Evolutionary conservation across 495 filamentous ascomycete genomes (phyloP).

Genomic region (Penicillium pancosmium): DNA sequence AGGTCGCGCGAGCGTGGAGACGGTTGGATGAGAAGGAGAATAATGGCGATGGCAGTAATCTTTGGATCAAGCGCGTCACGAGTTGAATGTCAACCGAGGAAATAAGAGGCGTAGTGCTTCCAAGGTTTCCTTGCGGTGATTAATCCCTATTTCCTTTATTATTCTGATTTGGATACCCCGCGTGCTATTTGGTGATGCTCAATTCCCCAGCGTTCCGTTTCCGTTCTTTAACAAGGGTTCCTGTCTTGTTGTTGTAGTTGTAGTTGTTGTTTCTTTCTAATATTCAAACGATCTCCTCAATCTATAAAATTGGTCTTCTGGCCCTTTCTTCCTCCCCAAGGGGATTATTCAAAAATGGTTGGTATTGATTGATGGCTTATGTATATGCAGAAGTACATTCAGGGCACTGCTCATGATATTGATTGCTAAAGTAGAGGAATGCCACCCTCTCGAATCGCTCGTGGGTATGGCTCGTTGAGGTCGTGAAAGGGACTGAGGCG

Average conservation of each 20-base stretch:
- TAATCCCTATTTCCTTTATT: not conserved
- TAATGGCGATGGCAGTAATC: constrained; percentile 66
- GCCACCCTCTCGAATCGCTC: constrained; percentile 12
- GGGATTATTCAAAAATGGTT: not conserved
- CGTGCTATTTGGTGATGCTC: constrained; percentile 7
- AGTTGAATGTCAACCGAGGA: constrained; percentile 31
- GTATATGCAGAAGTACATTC: constrained; percentile 2
- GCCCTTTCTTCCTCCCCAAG: too few species aligned
- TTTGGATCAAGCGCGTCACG: constrained; percentile 81
- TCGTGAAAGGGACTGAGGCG: constrained; percentile 30
- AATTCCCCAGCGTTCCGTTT: constrained; percentile 9
- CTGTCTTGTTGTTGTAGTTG: constrained; percentile 2
- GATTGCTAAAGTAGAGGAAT: constrained; percentile 11
- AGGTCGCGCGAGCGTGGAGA: constrained; percentile 79
- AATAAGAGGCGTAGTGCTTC: not conserved
- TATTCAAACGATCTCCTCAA: not conserved
- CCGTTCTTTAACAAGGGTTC: not conserved
- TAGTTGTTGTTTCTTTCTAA: not conserved
- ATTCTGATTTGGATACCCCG: constrained; percentile 20
- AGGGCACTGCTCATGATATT: constrained; percentile 7
- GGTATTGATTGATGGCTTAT: constrained; percentile 1
- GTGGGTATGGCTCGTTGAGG: constrained; percentile 37
- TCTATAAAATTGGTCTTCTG: too few species aligned
- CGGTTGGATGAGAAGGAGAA: constrained; percentile 71
- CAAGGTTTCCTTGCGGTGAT: not conserved